Evolutionary conservation across 140 eudicot genomes (phyloP), one percentile per base, ranked within the genome.

Genomic region (Oenanthe javanica): DNA sequence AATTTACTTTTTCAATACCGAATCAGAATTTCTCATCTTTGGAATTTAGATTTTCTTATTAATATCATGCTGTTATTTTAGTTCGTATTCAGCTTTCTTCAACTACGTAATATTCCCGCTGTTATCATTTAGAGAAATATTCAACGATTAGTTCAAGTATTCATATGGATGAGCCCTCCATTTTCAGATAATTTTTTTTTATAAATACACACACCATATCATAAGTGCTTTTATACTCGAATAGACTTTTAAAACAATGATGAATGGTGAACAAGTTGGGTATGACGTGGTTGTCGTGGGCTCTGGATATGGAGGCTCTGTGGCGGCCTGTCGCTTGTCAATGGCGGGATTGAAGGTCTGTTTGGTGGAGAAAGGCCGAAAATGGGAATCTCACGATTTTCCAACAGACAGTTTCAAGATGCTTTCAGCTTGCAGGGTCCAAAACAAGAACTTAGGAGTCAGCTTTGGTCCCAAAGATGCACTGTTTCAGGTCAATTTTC

Each of bases 291-390:
- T 87, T 4, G 90, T 84, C 4, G 85, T 87, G 74, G 90, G 90
- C 47, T 87, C 88, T 10, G 90, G 88, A 47, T 87, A 84, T 67
- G 88, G 90, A 50, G 90, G 90, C 66, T 84, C 90, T 14, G 88
- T 87, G 76, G 88, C 90, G 9, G 88, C 90, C 31, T 87, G 83
- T 75, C 72, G 90, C 69, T 9, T 87, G 86, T 82, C 90, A 57
- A 77, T 74, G 82, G 86, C 85, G 9, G 90, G 88, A 5, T 57
- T 84, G 11, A 87, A 80, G 52, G 86, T 84, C 4, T 87, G 90
- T 78, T 87, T 84, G 88, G 49, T 80, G 42, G 90, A 87, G 84
- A 87, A 84, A 80, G 90, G 90, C 25, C 71, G 83, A 36, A 82
- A 71, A 75, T 87, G 86, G 86, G 88, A 87, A 80, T 79, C 88